Conservation (phyloP, 73 alveolate species). For the Durusdinium trenchii region DNA sequence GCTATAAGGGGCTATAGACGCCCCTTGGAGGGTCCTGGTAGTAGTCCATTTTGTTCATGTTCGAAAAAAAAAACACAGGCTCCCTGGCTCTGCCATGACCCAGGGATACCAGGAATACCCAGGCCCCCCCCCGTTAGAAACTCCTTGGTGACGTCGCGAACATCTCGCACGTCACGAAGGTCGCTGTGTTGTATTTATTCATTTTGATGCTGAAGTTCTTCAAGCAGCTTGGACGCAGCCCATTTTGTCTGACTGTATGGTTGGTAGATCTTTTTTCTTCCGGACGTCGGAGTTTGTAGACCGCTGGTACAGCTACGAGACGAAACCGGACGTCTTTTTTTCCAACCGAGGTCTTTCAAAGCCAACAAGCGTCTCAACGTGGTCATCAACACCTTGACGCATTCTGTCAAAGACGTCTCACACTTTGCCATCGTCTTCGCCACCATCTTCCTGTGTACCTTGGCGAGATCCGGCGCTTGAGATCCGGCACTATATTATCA, state of each 20-base stretch:
- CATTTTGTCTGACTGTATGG: background rate
- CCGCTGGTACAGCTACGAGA: no score
- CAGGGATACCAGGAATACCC: no score
- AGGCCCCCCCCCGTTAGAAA: no score
- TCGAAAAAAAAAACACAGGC: no score
- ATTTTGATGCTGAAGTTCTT: conserved; percentile 78
- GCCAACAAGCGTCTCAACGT: conserved; percentile 79
- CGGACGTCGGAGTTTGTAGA: no score
- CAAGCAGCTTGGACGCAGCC: conserved; percentile 22
- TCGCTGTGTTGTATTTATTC: conserved; percentile 50
- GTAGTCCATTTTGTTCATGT: no score
- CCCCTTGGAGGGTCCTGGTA: no score
- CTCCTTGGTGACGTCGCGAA: background rate
- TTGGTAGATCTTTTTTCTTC: no score
- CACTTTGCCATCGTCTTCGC: conserved; percentile 76
- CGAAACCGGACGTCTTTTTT: no score
- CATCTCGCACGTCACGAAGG: conserved; percentile 17
- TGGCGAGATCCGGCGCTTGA: no score
- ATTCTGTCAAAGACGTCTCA: conserved; percentile 61
- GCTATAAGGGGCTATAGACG: no score
- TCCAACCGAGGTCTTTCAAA: conserved; percentile 53
- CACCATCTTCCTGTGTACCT: conserved; percentile 69
- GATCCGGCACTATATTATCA: background rate
- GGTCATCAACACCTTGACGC: conserved; percentile 74
- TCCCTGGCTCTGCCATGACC: no score